phyloP scores from a whole-genome alignment of 2,329 filamentous ascomycete genomes.

The Alternaria gaisen region DNA sequence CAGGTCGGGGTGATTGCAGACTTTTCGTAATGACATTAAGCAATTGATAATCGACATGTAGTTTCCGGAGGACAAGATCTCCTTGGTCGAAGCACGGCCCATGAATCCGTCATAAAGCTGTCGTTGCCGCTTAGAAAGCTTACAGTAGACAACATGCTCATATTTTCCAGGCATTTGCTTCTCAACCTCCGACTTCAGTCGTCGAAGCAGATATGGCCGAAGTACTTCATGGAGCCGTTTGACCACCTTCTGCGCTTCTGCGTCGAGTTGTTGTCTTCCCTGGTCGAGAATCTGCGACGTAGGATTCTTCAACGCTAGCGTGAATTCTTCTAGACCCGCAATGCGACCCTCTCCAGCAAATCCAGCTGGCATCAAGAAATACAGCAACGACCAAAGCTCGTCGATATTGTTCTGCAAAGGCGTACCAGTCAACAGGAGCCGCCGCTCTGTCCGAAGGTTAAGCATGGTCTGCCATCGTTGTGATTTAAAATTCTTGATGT shows the following conservation, averaged over 20 bases:
- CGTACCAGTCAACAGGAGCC: constrained; percentile 89
- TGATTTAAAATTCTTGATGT: constrained; percentile 99
- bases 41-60: constrained; percentile 99
- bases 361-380: constrained; percentile 93
- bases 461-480: constrained; percentile 96
- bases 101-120: constrained; percentile 98
- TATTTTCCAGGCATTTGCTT: constrained; percentile 99
- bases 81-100: constrained; percentile 85
- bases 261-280: constrained; percentile 91
- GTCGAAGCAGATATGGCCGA: constrained; percentile 87
- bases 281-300: constrained; percentile 97
- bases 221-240: constrained; percentile 93
- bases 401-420: constrained; percentile 97
- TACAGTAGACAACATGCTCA: constrained; percentile 95
- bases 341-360: constrained; percentile 87
- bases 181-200: constrained; percentile 95
- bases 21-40: constrained; percentile 95
- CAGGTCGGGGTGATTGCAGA: constrained; percentile 97
- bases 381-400: constrained; percentile 94
- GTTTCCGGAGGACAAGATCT: constrained; percentile 89
- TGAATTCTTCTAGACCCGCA: constrained; percentile 93
- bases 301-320: constrained; percentile 93
- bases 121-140: constrained; percentile 91
- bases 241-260: constrained; percentile 91
- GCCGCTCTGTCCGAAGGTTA: constrained; percentile 88